Base-by-base conservation (phyloP, 1,284 basidiomycete species). In the Laetiporus sulphureus region DNA sequence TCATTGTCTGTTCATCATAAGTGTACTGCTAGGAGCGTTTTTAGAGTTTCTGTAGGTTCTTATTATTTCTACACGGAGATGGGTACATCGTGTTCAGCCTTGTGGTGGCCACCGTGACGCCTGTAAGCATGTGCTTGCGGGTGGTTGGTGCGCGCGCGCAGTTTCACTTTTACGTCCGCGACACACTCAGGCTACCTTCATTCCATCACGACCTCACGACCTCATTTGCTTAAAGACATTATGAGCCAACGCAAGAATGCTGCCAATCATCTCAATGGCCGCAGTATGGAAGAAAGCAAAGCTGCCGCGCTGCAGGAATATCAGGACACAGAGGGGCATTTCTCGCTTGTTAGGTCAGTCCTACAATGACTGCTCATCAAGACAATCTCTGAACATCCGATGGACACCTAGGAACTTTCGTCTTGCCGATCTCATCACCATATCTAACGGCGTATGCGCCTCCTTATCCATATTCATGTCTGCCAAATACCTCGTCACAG, bases 391-490 rank as follows among this genome's bases (percentile, higher is more conserved):
- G n/a, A n/a, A n/a, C n/a, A n/a, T n/a, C n/a, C 30, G 24, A 38
- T 23, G 29, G 2, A 38, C 32, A n/a, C 39, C 25, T 56, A 96
- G 95, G 55, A 99, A 98, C 66, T 99, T 99, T 63, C 91, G 94
- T 45, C 79, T 99, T 25, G 95, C 95, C 54, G 95, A 99, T 68
- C 77, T 96, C 34, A 92, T 99, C 57, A 99, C 95, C n/a, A 91
- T 99, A 52, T 95, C 96, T 85, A 99, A 99, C 61, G 96, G 96
- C 31, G 90, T 99, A 62, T 99, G 96, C 66, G 96, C 96, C 45
- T 91, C 91, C 12, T 86, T 97, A 55, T 97, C 94, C 31, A 75
- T 99, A 51, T 95, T 95, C 63, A 93, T 88, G 27, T 94, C 91
- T 6, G 91, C 87, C 30, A 83, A 84, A 46, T 95, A 95, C 66